Evolutionary conservation across 2,329 filamentous ascomycete species (phyloP), one percentile per base, ranked within the genome.

Genomic region (Epicoccum nigrum): DNA sequence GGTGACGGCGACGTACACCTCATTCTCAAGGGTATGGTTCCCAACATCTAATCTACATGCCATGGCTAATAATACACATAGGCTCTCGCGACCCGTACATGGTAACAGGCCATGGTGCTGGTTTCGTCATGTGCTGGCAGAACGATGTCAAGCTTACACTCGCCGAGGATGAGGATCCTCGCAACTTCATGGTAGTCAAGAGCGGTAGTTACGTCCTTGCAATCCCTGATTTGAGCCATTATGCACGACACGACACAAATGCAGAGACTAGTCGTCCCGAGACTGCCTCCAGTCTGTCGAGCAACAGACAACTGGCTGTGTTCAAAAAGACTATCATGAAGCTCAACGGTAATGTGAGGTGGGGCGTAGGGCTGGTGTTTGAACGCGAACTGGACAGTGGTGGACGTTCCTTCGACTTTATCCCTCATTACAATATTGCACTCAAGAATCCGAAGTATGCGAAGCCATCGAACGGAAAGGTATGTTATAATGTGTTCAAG

Each of bases 311-410:
- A 28, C 86, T 88, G 2, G 89, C 92, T n/a, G 81, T 87, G 0
- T 99, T 99, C 81, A 96, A 96, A 74, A 99, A 99, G 75, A 94
- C 97, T 3, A 85, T 96, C 43, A 97, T 99, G 93, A 99, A 99
- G 74, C 81, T 99, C 11, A 97, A 94, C 3, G 94, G 94, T 12
- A 95, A 94, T 67, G 94, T 99, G 1, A 89, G 91, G 72, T 97
- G 92, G 90, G 83, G 93, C 67, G 87, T 89, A 12, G 95, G 94
- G 0, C 79, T 99, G 31, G 90, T 96, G 41, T 99, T 99, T 68
- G 94, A 99, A 74, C 86, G 88, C 37, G 89, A 93, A 57, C 80
- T 92, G 23, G 83, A 86, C 35, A 77, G 86, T 45, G 88, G 87
- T 27, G 80, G 82, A 45, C 84, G 94, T 51, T 92, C 86, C 17